These are phyloP conservation scores for Rhodomyrtus tomentosa DNA, from an alignment of 345 rosid genomes.

Conservation along the genomic window DNA sequence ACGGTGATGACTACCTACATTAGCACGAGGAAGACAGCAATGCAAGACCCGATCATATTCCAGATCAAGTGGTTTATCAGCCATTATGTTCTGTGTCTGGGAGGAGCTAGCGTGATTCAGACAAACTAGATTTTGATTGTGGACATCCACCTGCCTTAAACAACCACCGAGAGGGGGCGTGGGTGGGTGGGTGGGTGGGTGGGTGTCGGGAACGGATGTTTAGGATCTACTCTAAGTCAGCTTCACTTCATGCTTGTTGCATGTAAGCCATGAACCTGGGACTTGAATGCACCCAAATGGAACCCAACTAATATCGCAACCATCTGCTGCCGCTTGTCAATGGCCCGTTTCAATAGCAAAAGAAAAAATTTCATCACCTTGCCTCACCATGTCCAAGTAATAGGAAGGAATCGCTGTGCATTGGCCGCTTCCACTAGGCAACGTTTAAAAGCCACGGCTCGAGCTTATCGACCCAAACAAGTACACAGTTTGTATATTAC, in stretches of 20 bases:
- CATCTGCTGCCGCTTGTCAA: neutral
- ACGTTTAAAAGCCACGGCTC: neutral
- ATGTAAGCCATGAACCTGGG: neutral
- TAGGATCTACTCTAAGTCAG: neutral
- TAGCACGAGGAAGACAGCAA: neutral
- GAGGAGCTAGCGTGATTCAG: neutral
- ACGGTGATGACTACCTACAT: neutral
- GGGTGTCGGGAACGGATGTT: neutral
- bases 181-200: too few relatives aligned
- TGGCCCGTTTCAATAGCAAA: neutral
- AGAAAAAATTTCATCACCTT: neutral
- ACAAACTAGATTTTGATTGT: neutral
- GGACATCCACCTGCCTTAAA: neutral
- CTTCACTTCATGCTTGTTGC: neutral
- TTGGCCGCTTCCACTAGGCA: neutral
- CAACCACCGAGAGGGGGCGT: neutral
- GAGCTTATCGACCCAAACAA: neutral
- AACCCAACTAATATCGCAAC: neutral
- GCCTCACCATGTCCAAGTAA: neutral
- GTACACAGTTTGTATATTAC: neutral
- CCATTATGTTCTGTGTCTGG: neutral
- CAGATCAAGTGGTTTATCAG: neutral
- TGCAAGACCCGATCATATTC: neutral
- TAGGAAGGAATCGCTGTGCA: neutral
- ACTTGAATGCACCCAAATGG: neutral